phyloP scores from a whole-genome alignment of 805 yeast species.

The Lipomyces starkeyi region DNA sequence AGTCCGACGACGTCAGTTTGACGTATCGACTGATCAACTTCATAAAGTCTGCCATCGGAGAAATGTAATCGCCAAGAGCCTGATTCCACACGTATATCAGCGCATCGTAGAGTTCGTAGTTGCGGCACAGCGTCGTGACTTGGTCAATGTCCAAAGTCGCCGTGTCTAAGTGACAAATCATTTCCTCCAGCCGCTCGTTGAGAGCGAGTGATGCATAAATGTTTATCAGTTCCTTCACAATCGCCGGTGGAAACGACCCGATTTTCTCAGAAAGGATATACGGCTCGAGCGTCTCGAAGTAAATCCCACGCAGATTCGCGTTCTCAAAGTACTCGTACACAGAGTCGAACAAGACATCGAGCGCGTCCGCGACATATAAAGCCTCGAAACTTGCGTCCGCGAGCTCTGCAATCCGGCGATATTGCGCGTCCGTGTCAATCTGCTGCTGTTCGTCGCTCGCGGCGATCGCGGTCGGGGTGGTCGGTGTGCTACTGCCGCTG shows the following conservation, averaged over 20 bases:
- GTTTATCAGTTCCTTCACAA: constrained; percentile 67
- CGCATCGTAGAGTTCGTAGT: constrained; percentile 64
- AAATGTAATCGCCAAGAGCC: constrained; percentile 68
- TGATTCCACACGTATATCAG: constrained; percentile 73
- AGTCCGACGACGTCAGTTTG: not conserved
- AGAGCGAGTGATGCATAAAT: constrained; percentile 52
- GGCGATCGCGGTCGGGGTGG: constrained; percentile 16
- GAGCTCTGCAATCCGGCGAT: constrained; percentile 43
- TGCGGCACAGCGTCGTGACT: constrained; percentile 65
- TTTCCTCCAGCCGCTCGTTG: constrained; percentile 63
- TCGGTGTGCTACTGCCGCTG: constrained; percentile 39
- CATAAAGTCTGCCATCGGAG: constrained; percentile 71
- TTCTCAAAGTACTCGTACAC: constrained; percentile 53
- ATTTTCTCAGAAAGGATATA: constrained; percentile 58
- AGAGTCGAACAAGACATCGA: constrained; percentile 51
- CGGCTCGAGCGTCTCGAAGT: constrained; percentile 60
- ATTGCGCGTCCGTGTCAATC: constrained; percentile 43
- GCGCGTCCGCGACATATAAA: constrained; percentile 49
- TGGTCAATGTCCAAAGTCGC: constrained; percentile 76
- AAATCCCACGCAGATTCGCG: constrained; percentile 48
- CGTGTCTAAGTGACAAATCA: constrained; percentile 73
- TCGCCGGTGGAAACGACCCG: constrained; percentile 61
- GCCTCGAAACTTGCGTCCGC: constrained; percentile 52
- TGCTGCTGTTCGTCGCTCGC: constrained; percentile 24
- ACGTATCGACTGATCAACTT: constrained; percentile 40